A percentile compares a stretch with the other conserved stretches of the same genome.
phyloP scores from a whole-genome alignment of 192 early-diverging fungal species.

The Gonapodya prolifera region DNA sequence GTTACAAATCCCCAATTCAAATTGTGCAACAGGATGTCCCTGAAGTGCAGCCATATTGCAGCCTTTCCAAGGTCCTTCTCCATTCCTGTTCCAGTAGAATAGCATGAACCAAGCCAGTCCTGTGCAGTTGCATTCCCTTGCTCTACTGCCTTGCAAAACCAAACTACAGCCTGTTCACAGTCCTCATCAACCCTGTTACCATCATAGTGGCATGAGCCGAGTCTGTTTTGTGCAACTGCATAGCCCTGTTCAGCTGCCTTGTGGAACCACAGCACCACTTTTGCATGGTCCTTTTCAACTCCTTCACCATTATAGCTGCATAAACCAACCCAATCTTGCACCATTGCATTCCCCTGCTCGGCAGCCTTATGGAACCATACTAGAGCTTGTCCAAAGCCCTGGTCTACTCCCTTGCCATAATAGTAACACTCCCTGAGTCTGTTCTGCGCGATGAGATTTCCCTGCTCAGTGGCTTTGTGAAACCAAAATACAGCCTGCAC shows the following conservation, averaged over 20 bases:
- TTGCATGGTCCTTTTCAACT: constrained; percentile 20
- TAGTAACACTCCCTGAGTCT: constrained; percentile 37
- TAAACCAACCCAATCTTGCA: constrained; percentile 34
- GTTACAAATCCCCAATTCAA: no score
- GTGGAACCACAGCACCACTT: constrained; percentile 31
- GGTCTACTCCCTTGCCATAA: constrained; percentile 25
- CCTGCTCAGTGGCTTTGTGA: constrained; percentile 23
- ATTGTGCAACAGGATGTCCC: no score
- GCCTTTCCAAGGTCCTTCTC: no score
- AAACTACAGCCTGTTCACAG: not conserved
- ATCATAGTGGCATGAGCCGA: not conserved
- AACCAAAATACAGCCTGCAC: constrained; percentile 27
- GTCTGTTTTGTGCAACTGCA: constrained; percentile 30
- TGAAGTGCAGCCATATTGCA: no score
- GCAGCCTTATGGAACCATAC: constrained; percentile 27
- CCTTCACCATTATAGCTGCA: constrained; percentile 43
- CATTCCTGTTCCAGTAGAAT: no score
- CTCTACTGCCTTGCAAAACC: not conserved
- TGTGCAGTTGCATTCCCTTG: not conserved
- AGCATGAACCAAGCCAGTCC: constrained; percentile 26
- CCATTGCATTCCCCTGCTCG: constrained; percentile 30
- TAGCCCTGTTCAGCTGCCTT: constrained; percentile 31
- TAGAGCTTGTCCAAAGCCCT: constrained; percentile 27
- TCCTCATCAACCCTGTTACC: not conserved
- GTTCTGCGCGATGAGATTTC: constrained; percentile 38